phyloP scores from a whole-genome alignment of 768 basidiomycete genomes.

The Tylopilus sp. region DNA sequence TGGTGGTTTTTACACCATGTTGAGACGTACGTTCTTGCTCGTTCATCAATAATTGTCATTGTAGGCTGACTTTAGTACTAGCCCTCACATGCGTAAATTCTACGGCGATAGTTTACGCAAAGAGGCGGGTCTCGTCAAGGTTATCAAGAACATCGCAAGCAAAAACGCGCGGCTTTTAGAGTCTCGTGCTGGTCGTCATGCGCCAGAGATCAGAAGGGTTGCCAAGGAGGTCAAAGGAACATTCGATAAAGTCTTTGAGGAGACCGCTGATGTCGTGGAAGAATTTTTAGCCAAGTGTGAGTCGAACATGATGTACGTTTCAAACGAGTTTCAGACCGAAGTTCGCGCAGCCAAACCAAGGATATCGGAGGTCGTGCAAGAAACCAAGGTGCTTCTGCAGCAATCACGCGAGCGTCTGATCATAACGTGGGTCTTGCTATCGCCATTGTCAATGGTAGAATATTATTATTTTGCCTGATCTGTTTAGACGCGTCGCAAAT shows the following conservation, averaged over 20 bases:
- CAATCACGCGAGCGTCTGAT: conserved; percentile 89
- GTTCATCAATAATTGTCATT: neutral
- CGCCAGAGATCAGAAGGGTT: conserved; percentile 77
- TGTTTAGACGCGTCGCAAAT: conserved; percentile 67
- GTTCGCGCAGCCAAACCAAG: conserved; percentile 67
- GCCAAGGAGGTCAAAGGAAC: conserved; percentile 91
- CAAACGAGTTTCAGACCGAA: conserved; percentile 4
- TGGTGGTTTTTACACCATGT: conserved; percentile 96
- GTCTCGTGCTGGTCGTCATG: conserved; percentile 73
- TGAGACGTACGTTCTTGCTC: conserved; percentile 65
- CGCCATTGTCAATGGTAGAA: neutral
- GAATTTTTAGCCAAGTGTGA: conserved; percentile 90
- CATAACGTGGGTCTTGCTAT: conserved; percentile 65
- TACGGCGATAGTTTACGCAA: conserved; percentile 93
- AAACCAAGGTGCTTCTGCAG: conserved; percentile 87
- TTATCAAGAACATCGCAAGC: conserved; percentile 90
- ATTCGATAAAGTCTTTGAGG: conserved; percentile 93
- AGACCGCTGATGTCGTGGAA: conserved; percentile 89
- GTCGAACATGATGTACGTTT: conserved; percentile 23
- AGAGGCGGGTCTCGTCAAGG: conserved; percentile 96
- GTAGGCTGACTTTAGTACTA: conserved; percentile 29
- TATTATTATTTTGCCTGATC: neutral
- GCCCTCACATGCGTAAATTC: conserved; percentile 97
- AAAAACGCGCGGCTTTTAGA: conserved; percentile 78
- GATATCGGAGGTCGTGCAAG: conserved; percentile 87